Evolutionary conservation across 495 filamentous ascomycete species (phyloP).

Genomic region (Aspergillus avenaceus): DNA sequence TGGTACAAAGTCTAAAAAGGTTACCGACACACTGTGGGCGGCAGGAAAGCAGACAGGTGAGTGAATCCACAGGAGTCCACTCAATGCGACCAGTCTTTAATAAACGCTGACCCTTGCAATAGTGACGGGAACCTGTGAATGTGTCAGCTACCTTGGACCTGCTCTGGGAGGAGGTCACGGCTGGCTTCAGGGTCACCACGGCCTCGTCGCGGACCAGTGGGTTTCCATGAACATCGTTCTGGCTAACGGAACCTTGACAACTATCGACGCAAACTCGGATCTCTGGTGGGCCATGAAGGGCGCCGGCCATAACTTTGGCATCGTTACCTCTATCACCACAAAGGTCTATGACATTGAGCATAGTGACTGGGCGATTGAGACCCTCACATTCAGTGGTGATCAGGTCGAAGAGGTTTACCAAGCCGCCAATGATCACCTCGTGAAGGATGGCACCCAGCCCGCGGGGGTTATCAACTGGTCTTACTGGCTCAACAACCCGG

Average conservation of each 20-base stretch:
- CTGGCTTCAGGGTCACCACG: slow-evolving; percentile 53
- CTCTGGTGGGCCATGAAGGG: slow-evolving; percentile 57
- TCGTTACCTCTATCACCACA: slow-evolving; percentile 45
- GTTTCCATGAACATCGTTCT: slow-evolving; percentile 51
- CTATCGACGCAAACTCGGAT: slow-evolving; percentile 36
- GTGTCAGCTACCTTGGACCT: slow-evolving; percentile 50
- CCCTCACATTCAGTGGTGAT: slow-evolving; percentile 42
- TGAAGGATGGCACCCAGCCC: slow-evolving; percentile 34
- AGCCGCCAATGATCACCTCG: slow-evolving; percentile 39
- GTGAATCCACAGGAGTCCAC: background rate
- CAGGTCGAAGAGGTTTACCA: slow-evolving; percentile 47
- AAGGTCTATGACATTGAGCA: slow-evolving; percentile 45
- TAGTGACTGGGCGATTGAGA: slow-evolving; percentile 39
- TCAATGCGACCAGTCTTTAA: background rate
- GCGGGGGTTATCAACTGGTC: slow-evolving; percentile 46
- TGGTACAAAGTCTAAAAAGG: slow-evolving; percentile 34
- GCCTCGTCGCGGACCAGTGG: slow-evolving; percentile 57
- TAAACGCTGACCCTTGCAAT: background rate
- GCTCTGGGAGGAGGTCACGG: slow-evolving; percentile 62
- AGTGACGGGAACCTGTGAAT: slow-evolving; percentile 54
- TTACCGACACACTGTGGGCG: slow-evolving; percentile 28
- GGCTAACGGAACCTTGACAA: slow-evolving; percentile 45
- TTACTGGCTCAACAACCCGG: slow-evolving; percentile 43
- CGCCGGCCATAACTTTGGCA: slow-evolving; percentile 61
- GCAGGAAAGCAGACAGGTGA: slow-evolving; percentile 17